phyloP scores from a whole-genome alignment of 2,329 filamentous ascomycete species.

The Paecilomyces niveus region DNA sequence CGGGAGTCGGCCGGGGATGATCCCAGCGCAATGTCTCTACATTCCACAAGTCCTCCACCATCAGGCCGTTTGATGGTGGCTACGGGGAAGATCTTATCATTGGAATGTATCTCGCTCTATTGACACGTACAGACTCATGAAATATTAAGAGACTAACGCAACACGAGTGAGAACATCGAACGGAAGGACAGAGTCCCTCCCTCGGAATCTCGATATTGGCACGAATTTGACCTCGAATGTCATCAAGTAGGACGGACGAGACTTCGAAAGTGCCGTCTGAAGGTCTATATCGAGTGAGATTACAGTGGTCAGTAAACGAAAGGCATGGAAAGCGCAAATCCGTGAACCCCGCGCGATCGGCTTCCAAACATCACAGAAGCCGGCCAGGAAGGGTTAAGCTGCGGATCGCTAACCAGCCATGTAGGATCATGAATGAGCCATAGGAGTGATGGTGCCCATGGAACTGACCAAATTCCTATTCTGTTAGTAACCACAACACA shows the following conservation, averaged over 20 bases:
- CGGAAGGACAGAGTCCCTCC: conserved; percentile 14
- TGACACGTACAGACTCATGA: conserved; percentile 36
- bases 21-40: neutral
- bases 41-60: neutral
- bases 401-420: neutral
- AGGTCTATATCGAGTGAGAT: neutral
- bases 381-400: neutral
- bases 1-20: no score
- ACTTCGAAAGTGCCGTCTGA: conserved; percentile 37
- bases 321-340: neutral
- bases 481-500: neutral
- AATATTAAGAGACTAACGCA: conserved; percentile 29
- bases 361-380: neutral
- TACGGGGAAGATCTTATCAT: neutral
- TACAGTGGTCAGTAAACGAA: neutral
- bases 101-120: conserved; percentile 37
- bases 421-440: neutral
- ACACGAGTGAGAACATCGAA: conserved; percentile 34
- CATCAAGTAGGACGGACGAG: conserved; percentile 35
- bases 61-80: neutral
- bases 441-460: neutral
- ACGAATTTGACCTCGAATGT: conserved; percentile 39
- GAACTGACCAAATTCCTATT: neutral
- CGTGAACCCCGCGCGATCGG: neutral
- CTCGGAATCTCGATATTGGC: conserved; percentile 30